Evolutionary conservation across 306 rosid species (phyloP).

Genomic region (Cercis canadensis): DNA sequence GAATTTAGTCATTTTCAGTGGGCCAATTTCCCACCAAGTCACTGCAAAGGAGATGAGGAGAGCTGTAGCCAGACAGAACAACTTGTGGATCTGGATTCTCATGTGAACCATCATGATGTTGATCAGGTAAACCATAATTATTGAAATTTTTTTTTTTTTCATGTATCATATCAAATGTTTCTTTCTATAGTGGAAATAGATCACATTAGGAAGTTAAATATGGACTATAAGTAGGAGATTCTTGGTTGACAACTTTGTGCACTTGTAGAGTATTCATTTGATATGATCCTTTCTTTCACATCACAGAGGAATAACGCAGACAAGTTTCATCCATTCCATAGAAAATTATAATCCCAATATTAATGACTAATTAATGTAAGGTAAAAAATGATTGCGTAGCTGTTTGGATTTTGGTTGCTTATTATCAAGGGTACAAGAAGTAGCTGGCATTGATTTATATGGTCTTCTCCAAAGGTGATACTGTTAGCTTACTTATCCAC

Average conservation of each 20-base stretch:
- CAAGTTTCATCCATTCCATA: neutral
- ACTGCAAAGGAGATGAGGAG: constrained; percentile 63
- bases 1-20: constrained; percentile 58
- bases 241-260: constrained; percentile 25
- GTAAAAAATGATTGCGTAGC: too few species aligned
- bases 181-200: too few species aligned
- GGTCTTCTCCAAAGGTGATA: constrained; percentile 12
- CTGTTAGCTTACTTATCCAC: neutral
- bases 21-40: constrained; percentile 83
- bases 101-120: constrained; percentile 42
- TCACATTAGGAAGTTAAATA: constrained; percentile 14
- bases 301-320: neutral
- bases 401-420: too few species aligned
- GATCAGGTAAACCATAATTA: constrained; percentile 43
- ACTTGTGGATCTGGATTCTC: constrained; percentile 48
- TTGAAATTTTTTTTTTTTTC: constrained; percentile 11
- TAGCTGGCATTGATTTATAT: constrained; percentile 11
- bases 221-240: constrained; percentile 22
- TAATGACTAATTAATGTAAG: too few species aligned
- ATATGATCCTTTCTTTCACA: too few species aligned
- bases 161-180: too few species aligned
- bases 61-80: constrained; percentile 53
- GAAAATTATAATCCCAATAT: too few species aligned
- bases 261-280: neutral
- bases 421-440: neutral